Evolutionary conservation across 2,329 filamentous ascomycete species (phyloP).

Genomic region (Lachnellula suecica): DNA sequence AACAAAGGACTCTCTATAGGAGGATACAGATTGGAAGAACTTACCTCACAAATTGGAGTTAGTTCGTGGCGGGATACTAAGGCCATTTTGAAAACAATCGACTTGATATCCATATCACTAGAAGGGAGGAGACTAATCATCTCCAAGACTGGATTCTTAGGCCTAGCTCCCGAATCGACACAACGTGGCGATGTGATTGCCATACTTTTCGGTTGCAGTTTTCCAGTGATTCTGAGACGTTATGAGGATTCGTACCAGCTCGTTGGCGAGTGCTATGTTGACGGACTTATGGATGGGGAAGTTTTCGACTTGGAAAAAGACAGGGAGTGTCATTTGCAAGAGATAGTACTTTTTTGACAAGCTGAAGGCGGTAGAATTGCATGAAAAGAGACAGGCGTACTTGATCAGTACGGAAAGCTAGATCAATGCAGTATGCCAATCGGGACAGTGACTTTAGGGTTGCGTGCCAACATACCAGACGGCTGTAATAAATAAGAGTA

Average conservation of each 20-base stretch:
- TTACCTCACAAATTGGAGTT: background rate
- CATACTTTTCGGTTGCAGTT: slow-evolving; percentile 7
- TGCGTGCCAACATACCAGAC: no score
- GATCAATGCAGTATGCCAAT: no score
- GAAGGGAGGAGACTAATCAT: background rate
- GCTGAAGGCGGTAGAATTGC: no score
- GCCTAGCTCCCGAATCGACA: background rate
- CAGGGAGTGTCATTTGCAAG: no score
- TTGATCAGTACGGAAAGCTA: no score
- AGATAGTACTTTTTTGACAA: no score
- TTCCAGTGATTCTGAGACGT: slow-evolving; percentile 3
- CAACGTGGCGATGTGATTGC: background rate
- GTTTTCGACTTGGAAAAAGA: no score
- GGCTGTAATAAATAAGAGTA: no score
- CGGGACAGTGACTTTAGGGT: no score
- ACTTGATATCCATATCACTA: no score
- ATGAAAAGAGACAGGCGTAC: no score
- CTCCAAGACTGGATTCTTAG: background rate
- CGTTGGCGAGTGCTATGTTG: slow-evolving; percentile 14
- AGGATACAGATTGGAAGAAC: background rate
- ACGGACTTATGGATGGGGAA: slow-evolving; percentile 12
- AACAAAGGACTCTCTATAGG: background rate
- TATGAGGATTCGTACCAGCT: background rate
- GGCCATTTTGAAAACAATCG: no score
- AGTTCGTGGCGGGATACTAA: slow-evolving; percentile 1